Evolutionary conservation across 2,329 filamentous ascomycete species (phyloP), one percentile per base, ranked within the genome.

Genomic region (Fusarium vanettenii): DNA sequence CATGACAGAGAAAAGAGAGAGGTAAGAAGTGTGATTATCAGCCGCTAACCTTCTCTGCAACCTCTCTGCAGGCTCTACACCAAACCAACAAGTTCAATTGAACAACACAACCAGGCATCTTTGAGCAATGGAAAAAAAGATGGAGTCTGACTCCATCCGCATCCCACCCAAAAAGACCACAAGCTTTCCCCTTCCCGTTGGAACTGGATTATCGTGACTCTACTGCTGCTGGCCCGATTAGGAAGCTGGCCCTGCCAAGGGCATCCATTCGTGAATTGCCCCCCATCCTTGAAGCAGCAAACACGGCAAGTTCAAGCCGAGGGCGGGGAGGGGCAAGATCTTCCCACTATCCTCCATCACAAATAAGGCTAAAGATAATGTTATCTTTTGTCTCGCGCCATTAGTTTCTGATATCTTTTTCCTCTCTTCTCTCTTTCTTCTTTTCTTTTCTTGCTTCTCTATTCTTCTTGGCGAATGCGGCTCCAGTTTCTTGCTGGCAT

Each of bases 231-330:
- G 29, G 59, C 33, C 57, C 31, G 16, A 62, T 60, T 29, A 60
- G 29, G 55, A 35, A 35, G 29, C 55, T 25, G 55, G 33, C 35
- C 55, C 55, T 59, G 55, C 33, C 55, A 59, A 59, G 55, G 33
- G 33, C 13, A 27, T 18, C 14, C 22, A 29, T 50, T 50, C 25
- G 45, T 16, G 18, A 25, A 5, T 55, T 27, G 16, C 18, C 50
- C 29, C 50, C 27, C 50, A 66, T 52, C 16, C 25, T 52, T 52
- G 45, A 25, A 48, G 45, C 4, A 48, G 22, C 41, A 27, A 74
- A 39, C 61, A 60, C 64, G 68, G 70, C 72, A 74, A 69, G 48
- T 63, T 60, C 52, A 75, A 66, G 72, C 72, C 72, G 72, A 74
- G 62, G 64, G 67, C 71, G 71, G 72, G 35, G 43, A 31, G 29